Percentiles rank a stretch among this genome's conserved stretches.
Conservation (phyloP, 2,329 filamentous ascomycete genomes). For the Sclerotinia subarctica region DNA sequence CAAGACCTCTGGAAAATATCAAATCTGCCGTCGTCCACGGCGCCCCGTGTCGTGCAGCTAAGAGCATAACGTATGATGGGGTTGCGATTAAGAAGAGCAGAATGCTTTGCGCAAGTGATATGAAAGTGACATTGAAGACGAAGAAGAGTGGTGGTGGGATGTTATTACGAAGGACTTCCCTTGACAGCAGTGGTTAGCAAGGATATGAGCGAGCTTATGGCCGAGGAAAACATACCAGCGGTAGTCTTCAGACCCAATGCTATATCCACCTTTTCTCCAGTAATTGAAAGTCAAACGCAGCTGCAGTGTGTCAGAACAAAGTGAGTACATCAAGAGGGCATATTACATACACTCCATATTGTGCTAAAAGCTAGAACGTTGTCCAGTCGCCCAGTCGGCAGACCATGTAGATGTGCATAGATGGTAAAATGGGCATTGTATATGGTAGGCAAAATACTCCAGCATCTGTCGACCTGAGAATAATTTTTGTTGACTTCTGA, state of each 20-base stretch:
- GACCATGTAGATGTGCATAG: conserved; percentile 75
- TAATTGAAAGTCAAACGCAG: conserved; percentile 90
- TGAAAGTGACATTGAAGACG: conserved; percentile 85
- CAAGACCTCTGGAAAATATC: conserved; percentile 52
- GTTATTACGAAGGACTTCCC: conserved; percentile 67
- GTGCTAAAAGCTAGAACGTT: conserved; percentile 66
- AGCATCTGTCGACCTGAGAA: conserved; percentile 91
- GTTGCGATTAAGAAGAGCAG: conserved; percentile 75
- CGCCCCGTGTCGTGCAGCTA: conserved; percentile 63
- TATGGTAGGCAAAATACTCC: conserved; percentile 83
- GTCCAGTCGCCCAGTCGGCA: conserved; percentile 69
- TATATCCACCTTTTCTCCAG: conserved; percentile 91
- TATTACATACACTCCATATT: conserved; percentile 71
- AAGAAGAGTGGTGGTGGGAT: conserved; percentile 66
- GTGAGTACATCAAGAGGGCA: neutral
- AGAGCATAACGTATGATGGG: conserved; percentile 79
- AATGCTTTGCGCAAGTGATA: conserved; percentile 77
- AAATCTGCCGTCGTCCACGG: conserved; percentile 53
- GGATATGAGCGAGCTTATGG: neutral
- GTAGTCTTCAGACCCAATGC: conserved; percentile 88
- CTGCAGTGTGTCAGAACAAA: conserved; percentile 43
- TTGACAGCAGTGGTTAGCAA: conserved; percentile 34
- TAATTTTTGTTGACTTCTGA: conserved; percentile 91
- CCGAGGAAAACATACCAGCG: conserved; percentile 57
- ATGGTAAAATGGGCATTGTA: conserved; percentile 80